Evolutionary conservation across 345 rosid species (phyloP).

Genomic region (Brassica rapa): DNA sequence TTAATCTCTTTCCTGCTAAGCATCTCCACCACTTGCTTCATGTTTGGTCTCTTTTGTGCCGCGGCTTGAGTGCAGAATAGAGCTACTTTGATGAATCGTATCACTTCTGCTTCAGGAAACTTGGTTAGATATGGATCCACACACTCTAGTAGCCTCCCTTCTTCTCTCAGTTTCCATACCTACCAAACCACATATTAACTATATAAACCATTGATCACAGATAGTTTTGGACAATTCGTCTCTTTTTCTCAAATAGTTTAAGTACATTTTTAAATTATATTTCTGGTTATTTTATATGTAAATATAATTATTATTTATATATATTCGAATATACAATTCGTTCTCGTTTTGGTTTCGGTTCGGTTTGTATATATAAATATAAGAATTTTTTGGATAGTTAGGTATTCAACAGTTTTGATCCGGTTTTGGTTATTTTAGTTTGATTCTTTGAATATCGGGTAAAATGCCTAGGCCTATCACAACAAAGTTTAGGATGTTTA

Average conservation of each 20-base stretch:
- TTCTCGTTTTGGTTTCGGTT: not conserved
- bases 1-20: constrained; percentile 60
- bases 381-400: too few species aligned
- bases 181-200: constrained; percentile 28
- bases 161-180: constrained; percentile 86
- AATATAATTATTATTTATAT: too few species aligned
- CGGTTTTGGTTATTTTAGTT: not conserved
- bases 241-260: too few species aligned
- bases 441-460: not conserved
- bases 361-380: too few species aligned
- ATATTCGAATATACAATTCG: not conserved
- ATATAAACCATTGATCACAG: not conserved
- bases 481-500: not conserved
- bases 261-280: not conserved
- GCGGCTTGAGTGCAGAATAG: constrained; percentile 85
- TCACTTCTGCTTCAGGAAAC: constrained; percentile 63
- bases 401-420: not conserved
- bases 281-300: not conserved
- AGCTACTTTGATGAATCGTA: constrained; percentile 69
- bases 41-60: constrained; percentile 67
- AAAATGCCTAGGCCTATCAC: not conserved
- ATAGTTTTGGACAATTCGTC: not conserved
- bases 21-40: constrained; percentile 91
- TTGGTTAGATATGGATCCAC: constrained; percentile 66
- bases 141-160: constrained; percentile 63